phyloP scores from a whole-genome alignment of 257 asterid genomes.

The Euphrasia confusa region DNA sequence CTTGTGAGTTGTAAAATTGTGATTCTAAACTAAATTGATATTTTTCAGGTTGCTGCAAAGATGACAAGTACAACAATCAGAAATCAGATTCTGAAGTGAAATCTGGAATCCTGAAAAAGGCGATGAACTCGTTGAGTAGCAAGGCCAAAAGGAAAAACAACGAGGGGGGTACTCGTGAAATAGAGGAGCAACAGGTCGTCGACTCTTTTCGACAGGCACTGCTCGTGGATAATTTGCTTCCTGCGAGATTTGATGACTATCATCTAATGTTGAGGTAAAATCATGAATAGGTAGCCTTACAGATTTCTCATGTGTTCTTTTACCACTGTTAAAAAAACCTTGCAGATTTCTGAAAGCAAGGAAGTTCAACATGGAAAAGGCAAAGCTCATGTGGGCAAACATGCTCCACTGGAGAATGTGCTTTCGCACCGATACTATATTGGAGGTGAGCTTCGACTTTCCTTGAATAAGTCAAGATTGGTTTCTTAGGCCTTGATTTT shows the following conservation, averaged over 20 bases:
- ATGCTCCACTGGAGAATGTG: conserved; percentile 72
- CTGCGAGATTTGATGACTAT: conserved; percentile 57
- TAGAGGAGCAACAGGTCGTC: conserved; percentile 43
- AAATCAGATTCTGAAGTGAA: conserved; percentile 31
- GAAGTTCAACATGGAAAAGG: conserved; percentile 50
- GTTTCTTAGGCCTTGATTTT: no score
- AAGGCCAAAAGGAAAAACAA: conserved; percentile 34
- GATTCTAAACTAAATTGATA: no score
- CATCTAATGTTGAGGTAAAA: conserved; percentile 55
- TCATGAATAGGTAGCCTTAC: no score
- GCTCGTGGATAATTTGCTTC: conserved; percentile 49
- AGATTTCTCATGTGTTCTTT: no score
- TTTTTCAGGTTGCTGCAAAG: conserved; percentile 36
- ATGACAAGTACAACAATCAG: conserved; percentile 33
- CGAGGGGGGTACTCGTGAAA: conserved; percentile 34
- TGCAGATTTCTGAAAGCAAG: conserved; percentile 76
- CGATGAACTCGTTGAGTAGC: conserved; percentile 33
- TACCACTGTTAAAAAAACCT: not conserved
- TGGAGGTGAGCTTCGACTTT: conserved; percentile 41
- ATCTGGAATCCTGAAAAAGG: conserved; percentile 37
- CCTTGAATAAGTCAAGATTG: not conserved
- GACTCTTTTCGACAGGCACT: conserved; percentile 52
- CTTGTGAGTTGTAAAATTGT: no score
- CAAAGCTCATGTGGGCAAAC: conserved; percentile 70
- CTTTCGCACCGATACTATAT: conserved; percentile 56